Evolutionary conservation across 768 basidiomycete species (phyloP).

Genomic region (Suillus paluster): DNA sequence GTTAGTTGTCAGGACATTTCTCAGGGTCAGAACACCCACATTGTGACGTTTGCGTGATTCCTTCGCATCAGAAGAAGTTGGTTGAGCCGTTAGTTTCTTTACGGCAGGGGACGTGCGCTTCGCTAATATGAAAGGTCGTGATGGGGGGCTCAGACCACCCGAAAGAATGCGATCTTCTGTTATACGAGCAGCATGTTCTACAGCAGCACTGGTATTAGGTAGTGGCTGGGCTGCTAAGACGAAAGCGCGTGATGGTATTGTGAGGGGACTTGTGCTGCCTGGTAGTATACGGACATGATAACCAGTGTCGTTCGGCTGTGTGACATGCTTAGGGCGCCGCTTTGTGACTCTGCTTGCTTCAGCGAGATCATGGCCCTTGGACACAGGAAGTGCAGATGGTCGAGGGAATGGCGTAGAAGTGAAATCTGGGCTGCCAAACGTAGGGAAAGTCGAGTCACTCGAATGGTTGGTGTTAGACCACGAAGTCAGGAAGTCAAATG

Average conservation of each 20-base stretch:
- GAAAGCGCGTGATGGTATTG: neutral
- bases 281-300: neutral
- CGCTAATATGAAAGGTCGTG: neutral
- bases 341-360: neutral
- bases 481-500: neutral
- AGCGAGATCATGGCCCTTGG: neutral
- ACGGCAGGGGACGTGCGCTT: neutral
- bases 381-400: neutral
- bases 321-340: neutral
- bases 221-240: neutral
- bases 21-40: too few relatives aligned
- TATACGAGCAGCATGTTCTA: neutral
- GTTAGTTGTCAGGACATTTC: too few relatives aligned
- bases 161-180: constrained; percentile 1
- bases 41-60: too few relatives aligned
- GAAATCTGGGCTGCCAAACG: too few relatives aligned
- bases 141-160: neutral
- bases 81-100: neutral
- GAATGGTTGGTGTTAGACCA: too few relatives aligned
- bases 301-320: neutral
- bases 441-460: too few relatives aligned
- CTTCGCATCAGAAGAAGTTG: neutral
- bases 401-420: too few relatives aligned
- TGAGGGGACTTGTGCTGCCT: neutral
- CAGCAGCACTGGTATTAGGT: neutral